Conservation (phyloP, 306 rosid species). For the barrel medic (Medicago truncatula) region DNA sequence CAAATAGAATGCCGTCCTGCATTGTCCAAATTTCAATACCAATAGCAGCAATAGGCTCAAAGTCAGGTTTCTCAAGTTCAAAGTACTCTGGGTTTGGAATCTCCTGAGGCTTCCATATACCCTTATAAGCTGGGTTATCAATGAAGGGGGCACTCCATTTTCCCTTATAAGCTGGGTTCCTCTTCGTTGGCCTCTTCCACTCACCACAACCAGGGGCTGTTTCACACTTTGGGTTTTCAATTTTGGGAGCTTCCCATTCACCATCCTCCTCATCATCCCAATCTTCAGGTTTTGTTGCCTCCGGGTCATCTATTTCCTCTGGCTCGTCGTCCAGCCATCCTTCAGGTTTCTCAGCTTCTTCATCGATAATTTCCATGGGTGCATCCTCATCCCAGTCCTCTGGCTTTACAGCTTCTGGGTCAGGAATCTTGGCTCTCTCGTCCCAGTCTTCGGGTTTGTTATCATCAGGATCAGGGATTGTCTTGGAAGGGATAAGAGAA, state of each 20-base stretch:
- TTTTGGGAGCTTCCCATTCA: slow-evolving; percentile 87
- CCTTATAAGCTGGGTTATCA: slow-evolving; percentile 89
- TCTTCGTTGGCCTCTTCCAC: slow-evolving; percentile 92
- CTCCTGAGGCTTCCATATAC: slow-evolving; percentile 90
- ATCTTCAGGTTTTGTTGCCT: slow-evolving; percentile 86
- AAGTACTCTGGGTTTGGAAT: slow-evolving; percentile 91
- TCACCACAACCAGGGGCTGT: slow-evolving; percentile 90
- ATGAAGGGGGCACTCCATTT: slow-evolving; percentile 88
- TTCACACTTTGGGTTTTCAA: slow-evolving; percentile 82
- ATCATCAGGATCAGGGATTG: slow-evolving; percentile 95
- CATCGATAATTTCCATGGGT: slow-evolving; percentile 86
- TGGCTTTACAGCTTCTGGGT: slow-evolving; percentile 86
- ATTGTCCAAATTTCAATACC: slow-evolving; percentile 99
- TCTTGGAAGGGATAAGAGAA: slow-evolving; percentile 78
- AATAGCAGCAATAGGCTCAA: slow-evolving; percentile 83
- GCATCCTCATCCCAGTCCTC: slow-evolving; percentile 99
- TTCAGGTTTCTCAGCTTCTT: slow-evolving; percentile 93
- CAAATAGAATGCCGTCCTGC: slow-evolving; percentile 95
- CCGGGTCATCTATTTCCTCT: slow-evolving; percentile 92
- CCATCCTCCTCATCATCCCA: slow-evolving; percentile 99
- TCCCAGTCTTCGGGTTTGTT: slow-evolving; percentile 99
- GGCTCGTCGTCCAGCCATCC: slow-evolving; percentile 99
- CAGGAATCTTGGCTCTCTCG: slow-evolving; percentile 87
- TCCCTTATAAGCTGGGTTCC: slow-evolving; percentile 92
- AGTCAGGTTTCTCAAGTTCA: slow-evolving; percentile 76